Base-by-base conservation (phyloP, 495 filamentous ascomycete species). In the Tuber calosporum region DNA sequence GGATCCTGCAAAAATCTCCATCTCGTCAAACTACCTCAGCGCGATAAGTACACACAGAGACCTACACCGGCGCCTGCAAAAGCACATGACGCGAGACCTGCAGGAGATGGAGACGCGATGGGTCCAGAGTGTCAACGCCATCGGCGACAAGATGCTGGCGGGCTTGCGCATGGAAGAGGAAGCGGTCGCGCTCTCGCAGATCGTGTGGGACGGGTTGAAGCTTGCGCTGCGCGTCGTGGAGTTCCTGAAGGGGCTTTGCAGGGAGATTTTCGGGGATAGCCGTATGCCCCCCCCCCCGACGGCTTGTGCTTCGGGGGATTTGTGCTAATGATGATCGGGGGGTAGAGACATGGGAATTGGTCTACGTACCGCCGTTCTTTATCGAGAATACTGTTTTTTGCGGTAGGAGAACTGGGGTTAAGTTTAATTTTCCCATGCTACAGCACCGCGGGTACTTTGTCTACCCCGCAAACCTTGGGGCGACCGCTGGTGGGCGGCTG, bases 201-300 rank as follows among this genome's bases (percentile, higher is more conserved):
- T 62, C 26, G 53, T 62, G 53, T 62, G 53, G 53, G 53, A 62
- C 53, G 53, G 53, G 26, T 62, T 62, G 53, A 34, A 62, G 53
- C 53, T 62, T 19, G 53, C 53, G 26, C 53, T 62, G 3, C 26
- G 4, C 11, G 53, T 62, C 1, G 13, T 30, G 26, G 53, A 19
- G 3, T 34, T 62, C 26, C 4, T 62, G 13, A 34, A 26, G 4
- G 17, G 15, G 26, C 26, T 19, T 62, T 2, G 26, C 17, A 26
- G 26, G 30, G 53, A 62, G 11, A 62, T 62, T 62, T 62, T 62
- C 26, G 53, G 26, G 13, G 26, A 62, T 34, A 26, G 53, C 19
- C 26, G 53, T 62, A 34, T 62, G 53, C 34, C 17, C 13, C 15
- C 30, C 13, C 53, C 6, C n/a, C n/a, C n/a, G n/a, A n/a, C 26